A percentile compares a stretch with the other conserved stretches of the same genome.
These are phyloP conservation scores for Candida hungchunana DNA, from an alignment of 805 yeast genomes.

Conservation along the genomic window DNA sequence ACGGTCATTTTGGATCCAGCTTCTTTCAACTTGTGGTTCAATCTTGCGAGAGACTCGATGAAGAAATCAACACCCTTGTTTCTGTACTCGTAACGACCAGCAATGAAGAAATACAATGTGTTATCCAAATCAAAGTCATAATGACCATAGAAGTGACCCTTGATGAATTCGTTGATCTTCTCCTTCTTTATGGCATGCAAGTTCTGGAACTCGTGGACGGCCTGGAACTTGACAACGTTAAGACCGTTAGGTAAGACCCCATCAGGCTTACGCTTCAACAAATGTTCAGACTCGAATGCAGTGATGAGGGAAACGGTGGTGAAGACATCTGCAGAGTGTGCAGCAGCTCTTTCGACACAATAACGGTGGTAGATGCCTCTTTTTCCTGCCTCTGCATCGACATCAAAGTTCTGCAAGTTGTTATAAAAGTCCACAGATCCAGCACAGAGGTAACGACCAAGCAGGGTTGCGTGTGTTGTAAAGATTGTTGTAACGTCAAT, in stretches of 20 bases:
- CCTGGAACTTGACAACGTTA: constrained; percentile 92
- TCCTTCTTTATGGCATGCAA: constrained; percentile 89
- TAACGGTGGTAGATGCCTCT: constrained; percentile 96
- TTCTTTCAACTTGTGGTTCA: constrained; percentile 81
- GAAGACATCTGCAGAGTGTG: constrained; percentile 93
- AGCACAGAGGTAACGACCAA: constrained; percentile 94
- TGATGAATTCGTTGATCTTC: constrained; percentile 87
- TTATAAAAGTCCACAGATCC: constrained; percentile 96
- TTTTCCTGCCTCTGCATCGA: constrained; percentile 96
- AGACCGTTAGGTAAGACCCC: constrained; percentile 97
- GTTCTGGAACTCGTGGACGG: constrained; percentile 97
- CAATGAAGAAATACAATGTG: constrained; percentile 91
- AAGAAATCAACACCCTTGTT: constrained; percentile 96
- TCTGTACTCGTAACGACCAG: constrained; percentile 95
- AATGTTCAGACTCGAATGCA: constrained; percentile 91
- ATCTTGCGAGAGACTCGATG: constrained; percentile 87
- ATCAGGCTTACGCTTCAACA: constrained; percentile 92
- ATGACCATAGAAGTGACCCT: constrained; percentile 97
- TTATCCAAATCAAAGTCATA: constrained; percentile 92
- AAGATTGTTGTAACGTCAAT: constrained; percentile 93
- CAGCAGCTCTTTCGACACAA: constrained; percentile 94
- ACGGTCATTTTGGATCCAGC: constrained; percentile 84
- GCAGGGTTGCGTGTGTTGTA: constrained; percentile 94
- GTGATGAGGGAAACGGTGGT: constrained; percentile 97
- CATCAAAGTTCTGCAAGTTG: constrained; percentile 83